These are phyloP conservation scores for Erythrobasidium hasegawianum DNA, from an alignment of 1,284 basidiomycete genomes.

Conservation along the genomic window DNA sequence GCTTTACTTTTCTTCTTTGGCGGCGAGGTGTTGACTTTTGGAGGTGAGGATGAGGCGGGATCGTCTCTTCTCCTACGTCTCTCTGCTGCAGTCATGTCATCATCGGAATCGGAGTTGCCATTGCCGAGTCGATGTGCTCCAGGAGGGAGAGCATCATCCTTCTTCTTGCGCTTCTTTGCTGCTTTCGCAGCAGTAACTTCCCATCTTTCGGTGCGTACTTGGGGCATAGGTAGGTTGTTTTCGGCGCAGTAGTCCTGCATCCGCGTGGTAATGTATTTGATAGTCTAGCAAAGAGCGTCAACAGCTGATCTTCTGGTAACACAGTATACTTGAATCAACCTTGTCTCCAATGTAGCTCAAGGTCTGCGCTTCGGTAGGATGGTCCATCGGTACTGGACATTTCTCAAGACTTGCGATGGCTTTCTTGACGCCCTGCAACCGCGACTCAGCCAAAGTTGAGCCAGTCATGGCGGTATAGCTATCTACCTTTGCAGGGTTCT, in stretches of 20 bases:
- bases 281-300: not conserved
- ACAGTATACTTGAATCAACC: not conserved
- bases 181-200: slow-evolving; percentile 23
- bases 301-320: not conserved
- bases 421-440: slow-evolving; percentile 6
- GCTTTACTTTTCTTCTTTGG: slow-evolving; percentile 16
- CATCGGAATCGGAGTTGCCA: not conserved
- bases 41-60: not conserved
- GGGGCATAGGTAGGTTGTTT: slow-evolving; percentile 6
- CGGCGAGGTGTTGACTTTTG: slow-evolving; percentile 7
- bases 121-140: not conserved
- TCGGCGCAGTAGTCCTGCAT: slow-evolving; percentile 20
- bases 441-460: not conserved
- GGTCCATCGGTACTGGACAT: slow-evolving; percentile 23
- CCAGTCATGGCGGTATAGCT: not conserved
- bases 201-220: not conserved
- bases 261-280: slow-evolving; percentile 18
- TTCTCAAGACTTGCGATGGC: slow-evolving; percentile 31
- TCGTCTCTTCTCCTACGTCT: no score
- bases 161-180: slow-evolving; percentile 31
- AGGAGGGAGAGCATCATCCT: not conserved
- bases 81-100: no score
- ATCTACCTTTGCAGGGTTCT: slow-evolving; percentile 22
- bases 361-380: slow-evolving; percentile 11
- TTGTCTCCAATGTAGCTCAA: slow-evolving; percentile 22